Base-by-base conservation (phyloP, 2,329 filamentous ascomycete species). In the Sporothrix protearum region DNA sequence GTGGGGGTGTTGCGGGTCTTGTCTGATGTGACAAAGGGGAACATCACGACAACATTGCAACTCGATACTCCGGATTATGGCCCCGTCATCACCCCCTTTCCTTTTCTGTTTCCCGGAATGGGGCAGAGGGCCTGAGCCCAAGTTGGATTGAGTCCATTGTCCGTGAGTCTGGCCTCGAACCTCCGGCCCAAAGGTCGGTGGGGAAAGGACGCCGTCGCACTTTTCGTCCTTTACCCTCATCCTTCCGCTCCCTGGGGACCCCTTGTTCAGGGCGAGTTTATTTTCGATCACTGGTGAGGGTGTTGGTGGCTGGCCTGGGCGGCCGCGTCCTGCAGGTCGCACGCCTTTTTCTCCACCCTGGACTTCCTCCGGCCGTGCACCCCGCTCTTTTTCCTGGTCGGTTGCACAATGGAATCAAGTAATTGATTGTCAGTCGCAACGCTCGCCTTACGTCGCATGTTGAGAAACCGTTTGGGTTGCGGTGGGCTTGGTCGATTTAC, bases 341-440 rank as follows among this genome's bases (percentile, higher is more conserved):
- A 14, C 14, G 42, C 63, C 8, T 33, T 28, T 64, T 64, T 30
- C 47, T 49, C 28, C 28, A 4, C 53, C 14, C 33, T 36, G 6
- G 4, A 14, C 7, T 16, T 10, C 30, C 7, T 1, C 42, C 64
- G 22, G 64, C 64, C 64, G 64, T 28, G 16, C 45, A 16, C 64
- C 42, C 64, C 45, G 45, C 45, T 51, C 67, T 59, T 33, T 51
- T 59, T n/a, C 28, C 7, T 12, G 30, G n/a, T 55, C n/a, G n/a
- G 69, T 71, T 66, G 69, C 59, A 66, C 69, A 71, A 71, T 71
- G 69, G 69, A 71, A 66, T 71, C 47, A 47, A 55, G 69, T 71
- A 71, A 71, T 71, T 12, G 47, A 71, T 71, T 71, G 69, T 66
- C 69, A 57, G 22, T 45, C 22, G 5, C n/a, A 25, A 49, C 14